Conservation (phyloP, 306 rosid species). For the Astragalus glycyphyllos region DNA sequence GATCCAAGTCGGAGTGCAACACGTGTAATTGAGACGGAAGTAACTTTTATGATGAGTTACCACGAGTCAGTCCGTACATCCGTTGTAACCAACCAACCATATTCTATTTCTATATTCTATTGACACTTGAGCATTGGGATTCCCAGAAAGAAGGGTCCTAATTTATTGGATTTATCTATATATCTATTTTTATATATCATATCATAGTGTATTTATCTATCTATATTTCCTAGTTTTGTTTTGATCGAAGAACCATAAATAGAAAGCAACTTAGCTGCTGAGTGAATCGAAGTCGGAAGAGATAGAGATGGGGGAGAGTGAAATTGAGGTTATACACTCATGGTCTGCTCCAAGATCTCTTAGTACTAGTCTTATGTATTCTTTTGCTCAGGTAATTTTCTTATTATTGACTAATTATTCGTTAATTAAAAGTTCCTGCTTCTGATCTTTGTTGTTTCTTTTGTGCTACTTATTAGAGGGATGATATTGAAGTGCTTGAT, state of each 20-base stretch:
- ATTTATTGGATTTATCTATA: too few species aligned
- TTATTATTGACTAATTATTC: too few species aligned
- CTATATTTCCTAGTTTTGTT: too few species aligned
- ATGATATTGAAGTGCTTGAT: slow-evolving; percentile 77
- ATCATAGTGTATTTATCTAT: too few species aligned
- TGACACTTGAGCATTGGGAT: background rate
- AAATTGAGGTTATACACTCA: slow-evolving; percentile 64
- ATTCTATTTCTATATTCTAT: background rate
- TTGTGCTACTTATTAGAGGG: slow-evolving; percentile 53
- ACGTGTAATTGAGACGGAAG: background rate
- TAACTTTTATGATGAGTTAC: background rate
- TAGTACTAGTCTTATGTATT: slow-evolving; percentile 74
- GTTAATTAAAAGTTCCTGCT: too few species aligned
- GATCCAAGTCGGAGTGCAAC: too few species aligned
- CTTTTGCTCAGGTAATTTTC: slow-evolving; percentile 66
- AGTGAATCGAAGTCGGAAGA: too few species aligned
- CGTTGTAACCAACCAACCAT: background rate
- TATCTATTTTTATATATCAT: too few species aligned
- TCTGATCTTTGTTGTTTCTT: background rate
- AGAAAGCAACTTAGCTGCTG: background rate
- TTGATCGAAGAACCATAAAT: background rate
- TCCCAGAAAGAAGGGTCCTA: background rate
- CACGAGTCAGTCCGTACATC: background rate
- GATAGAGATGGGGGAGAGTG: slow-evolving; percentile 46
- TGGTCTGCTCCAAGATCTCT: slow-evolving; percentile 85